Base-by-base conservation (phyloP, 768 basidiomycete species). In the Mycena kentingensis region DNA sequence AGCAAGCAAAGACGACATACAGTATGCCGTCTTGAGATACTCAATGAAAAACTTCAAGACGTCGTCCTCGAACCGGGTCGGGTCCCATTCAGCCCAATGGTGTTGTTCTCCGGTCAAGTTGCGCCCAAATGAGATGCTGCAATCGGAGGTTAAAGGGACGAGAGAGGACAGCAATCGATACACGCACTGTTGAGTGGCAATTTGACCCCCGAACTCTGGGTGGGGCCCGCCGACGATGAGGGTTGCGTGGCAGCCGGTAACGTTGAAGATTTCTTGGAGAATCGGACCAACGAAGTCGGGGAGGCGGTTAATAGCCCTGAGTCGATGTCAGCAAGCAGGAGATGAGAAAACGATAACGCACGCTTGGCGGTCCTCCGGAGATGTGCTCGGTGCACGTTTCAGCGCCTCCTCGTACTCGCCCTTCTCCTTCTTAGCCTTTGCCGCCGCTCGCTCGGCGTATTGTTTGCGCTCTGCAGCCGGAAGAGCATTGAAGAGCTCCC, bases 241-340 rank as follows among this genome's bases (percentile, higher is more conserved):
- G 0, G 39, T 13, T 0, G 52, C 10, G 25, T 54, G 46, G 2
- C 47, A 24, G 1, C 52, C 52, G 1, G 52, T 54, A 11, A 39
- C 21, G 4, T 41, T 24, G 1, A 28, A 15, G 4, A 53, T 19
- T 1, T 46, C 52, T 4, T 22, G 31, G 4, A 53, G 38, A 12
- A 53, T 48, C 8, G 52, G 38, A 1, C 7, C 21, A 5, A 48
- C 26, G 26, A 53, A 48, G 2, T 15, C 15, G 0, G 34, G 31
- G 2, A 53, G 10, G 5, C n/a, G 21, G 10, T 48, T 22, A 10
- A 53, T 53, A 13, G 37, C 39, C 18, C 52, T 53, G 28, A n/a
- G n/a, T n/a, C n/a, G n/a, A n/a, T n/a, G n/a, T n/a, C n/a, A n/a
- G n/a, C n/a, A n/a, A n/a, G n/a, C n/a, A n/a, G n/a, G n/a, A n/a